Conservation (phyloP, 176 grass and related monocot genomes). For the Avena sativa region DNA sequence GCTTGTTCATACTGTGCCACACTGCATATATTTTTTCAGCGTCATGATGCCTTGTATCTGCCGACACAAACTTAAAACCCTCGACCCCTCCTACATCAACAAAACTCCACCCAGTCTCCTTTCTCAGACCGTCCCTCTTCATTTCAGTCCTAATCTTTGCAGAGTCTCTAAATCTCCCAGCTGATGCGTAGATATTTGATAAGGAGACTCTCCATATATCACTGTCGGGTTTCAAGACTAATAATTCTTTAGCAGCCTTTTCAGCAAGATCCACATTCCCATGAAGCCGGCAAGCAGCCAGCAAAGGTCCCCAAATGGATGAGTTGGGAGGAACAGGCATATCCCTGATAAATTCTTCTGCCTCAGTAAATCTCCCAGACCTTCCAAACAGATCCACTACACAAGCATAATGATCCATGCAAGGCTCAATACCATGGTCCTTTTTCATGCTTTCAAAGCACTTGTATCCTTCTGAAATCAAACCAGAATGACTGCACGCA, state of each 20-base stretch:
- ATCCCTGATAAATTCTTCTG: conserved; percentile 58
- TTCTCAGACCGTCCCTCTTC: conserved; percentile 56
- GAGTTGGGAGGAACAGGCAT: conserved; percentile 63
- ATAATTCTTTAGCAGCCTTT: conserved; percentile 57
- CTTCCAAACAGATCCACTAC: conserved; percentile 76
- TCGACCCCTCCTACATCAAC: conserved; percentile 65
- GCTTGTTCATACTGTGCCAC: conserved; percentile 64
- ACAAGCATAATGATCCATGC: conserved; percentile 74
- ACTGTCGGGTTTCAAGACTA: conserved; percentile 60
- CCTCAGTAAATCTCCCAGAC: conserved; percentile 61
- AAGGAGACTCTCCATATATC: conserved; percentile 72
- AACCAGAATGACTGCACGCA: conserved; percentile 66
- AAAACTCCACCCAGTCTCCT: conserved; percentile 78
- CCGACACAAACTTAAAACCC: conserved; percentile 60
- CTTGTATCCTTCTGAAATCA: conserved; percentile 64
- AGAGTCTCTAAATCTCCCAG: conserved; percentile 62
- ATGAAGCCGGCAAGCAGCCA: conserved; percentile 68
- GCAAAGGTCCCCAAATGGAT: conserved; percentile 68
- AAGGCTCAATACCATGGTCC: conserved; percentile 54
- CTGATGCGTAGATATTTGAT: conserved; percentile 61
- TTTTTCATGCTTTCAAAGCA: conserved; percentile 73
- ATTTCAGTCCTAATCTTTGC: conserved; percentile 68
- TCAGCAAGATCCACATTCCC: conserved; percentile 62
- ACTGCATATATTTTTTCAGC: conserved; percentile 64
- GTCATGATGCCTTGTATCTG: conserved; percentile 62